Evolutionary conservation across 352 stramenopile species (phyloP), one percentile per base, ranked within the genome.

Genomic region (Pythium aphanidermatum): DNA sequence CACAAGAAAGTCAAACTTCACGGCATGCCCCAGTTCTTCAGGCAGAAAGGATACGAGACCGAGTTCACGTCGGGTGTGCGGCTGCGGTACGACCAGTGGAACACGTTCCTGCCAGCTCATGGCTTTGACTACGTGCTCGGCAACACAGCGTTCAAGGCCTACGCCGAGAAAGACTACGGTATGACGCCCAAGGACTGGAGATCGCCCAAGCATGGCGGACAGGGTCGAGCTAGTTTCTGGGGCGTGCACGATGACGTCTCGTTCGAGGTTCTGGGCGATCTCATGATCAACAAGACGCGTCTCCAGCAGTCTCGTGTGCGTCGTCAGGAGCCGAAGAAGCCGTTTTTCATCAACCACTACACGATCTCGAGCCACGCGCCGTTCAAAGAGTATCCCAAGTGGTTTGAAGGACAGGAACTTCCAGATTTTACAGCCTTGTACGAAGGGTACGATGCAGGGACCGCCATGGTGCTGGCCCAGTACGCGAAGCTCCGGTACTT

Each of bases 331-430:
- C 34, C 34, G 4, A 55, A 52, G 32, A 50, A 55, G 10, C 74
- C 71, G 24, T 86, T 63, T 56, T 87, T 87, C 47, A 49, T 55
- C 13, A 82, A 55, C 11, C 75, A 85, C 39, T 87, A 83, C 38
- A 87, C 74, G 19, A 87, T 87, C 52, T 87, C 75, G 49, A 87
- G 70, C 54, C 75, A 87, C 44, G 62, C 67, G 23, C 68, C 68
- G 26, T 88, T 85, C 38, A 50, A 81, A n/a, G 68, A 81, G 21
- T 62, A 60, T 0, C 73, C 70, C 1, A 62, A 74, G 24, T 88
- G 75, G 75, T 85, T 71, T 54, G 40, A 68, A 21, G 40, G 35
- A n/a, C 23, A 49, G 20, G 27, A 49, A 11, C 63, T 83, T 14
- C 58, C 68, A 1, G 51, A 65, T 25, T 80, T 84, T 34, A 65